Evolutionary conservation across 2,329 filamentous ascomycete species (phyloP), one percentile per base, ranked within the genome.

Genomic region (Clathrospora elynae): DNA sequence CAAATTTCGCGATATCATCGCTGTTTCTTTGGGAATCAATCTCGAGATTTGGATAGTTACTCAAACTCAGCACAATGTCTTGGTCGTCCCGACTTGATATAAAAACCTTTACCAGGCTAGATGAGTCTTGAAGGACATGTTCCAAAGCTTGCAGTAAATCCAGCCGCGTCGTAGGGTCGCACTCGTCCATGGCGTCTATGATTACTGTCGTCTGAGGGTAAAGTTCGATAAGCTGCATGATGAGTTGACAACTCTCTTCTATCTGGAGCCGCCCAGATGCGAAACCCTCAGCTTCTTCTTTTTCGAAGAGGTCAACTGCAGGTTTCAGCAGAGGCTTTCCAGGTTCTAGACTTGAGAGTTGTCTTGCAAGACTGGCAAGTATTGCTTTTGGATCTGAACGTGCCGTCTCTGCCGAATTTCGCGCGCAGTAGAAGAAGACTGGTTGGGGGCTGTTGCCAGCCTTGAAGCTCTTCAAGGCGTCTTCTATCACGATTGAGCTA

Each of bases 181-280:
- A 61, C 49, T 71, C 67, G 42, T 71, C 69, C 13, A 72, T 45
- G 12, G 63, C 67, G 42, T 71, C 66, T 23, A 72, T 61, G 3
- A 71, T 25, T 11, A 72, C 67, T 1, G 51, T 67, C 3, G 57
- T 55, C 28, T 38, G 35, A 24, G 46, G 44, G 38, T 58, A 48
- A 8, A 44, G 6, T 12, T 44, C 45, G 12, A 57, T 41, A 16
- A 68, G 42, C 26, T 58, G 35, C 13, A 63, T 12, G 19, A 69
- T 55, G 20, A 57, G 31, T 8, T 35, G 18, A 20, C 13, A 10
- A 26, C 38, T 42, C 46, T 55, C 42, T 7, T 50, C 37, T 14
- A n/a, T n/a, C n/a, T n/a, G n/a, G n/a, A n/a, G n/a, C n/a, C n/a
- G n/a, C n/a, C n/a, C n/a, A n/a, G n/a, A n/a, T n/a, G n/a, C n/a